phyloP scores from a whole-genome alignment of 2,329 filamentous ascomycete species.

The Xylaria arbuscula region DNA sequence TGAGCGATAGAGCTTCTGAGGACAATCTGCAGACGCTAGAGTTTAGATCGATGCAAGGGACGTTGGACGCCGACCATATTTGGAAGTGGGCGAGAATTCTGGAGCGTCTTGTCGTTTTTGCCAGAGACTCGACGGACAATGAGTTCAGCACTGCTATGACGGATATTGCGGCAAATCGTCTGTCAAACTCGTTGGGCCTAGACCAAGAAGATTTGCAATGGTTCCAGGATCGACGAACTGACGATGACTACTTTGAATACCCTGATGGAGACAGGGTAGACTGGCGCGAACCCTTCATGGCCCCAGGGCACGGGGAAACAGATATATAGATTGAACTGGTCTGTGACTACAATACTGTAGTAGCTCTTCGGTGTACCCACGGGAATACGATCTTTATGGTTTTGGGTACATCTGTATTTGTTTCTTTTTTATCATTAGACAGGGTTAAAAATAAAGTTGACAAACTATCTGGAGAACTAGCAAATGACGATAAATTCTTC shows the following conservation, averaged over 20 bases:
- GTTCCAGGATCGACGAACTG: conserved; percentile 13
- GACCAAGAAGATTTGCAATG: conserved; percentile 16
- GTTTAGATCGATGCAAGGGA: conserved; percentile 43
- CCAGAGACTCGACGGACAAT: conserved; percentile 54
- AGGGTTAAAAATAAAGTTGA: no score
- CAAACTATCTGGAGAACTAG: no score
- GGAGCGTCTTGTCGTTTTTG: conserved; percentile 34
- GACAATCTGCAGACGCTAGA: conserved; percentile 36
- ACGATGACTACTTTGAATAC: conserved; percentile 50
- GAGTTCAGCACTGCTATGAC: conserved; percentile 19
- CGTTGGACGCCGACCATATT: conserved; percentile 42
- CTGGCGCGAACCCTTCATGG: conserved; percentile 43
- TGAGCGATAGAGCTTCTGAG: fast-evolving
- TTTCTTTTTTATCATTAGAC: no score
- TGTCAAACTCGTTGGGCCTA: conserved; percentile 11
- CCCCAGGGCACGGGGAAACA: conserved; percentile 30
- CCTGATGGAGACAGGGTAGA: conserved; percentile 50
- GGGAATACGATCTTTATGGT: no score
- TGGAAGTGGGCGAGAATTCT: conserved; percentile 40
- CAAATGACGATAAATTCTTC: no score
- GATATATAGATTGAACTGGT: conserved; percentile 7
- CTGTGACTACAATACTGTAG: no score
- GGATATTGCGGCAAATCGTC: not conserved
- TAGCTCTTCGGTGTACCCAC: no score
- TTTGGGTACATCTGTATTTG: no score